Percentiles rank a stretch among this genome's conserved stretches.
Evolutionary conservation across 352 stramenopile species (phyloP).

Genomic region (Pythium apleroticum): DNA sequence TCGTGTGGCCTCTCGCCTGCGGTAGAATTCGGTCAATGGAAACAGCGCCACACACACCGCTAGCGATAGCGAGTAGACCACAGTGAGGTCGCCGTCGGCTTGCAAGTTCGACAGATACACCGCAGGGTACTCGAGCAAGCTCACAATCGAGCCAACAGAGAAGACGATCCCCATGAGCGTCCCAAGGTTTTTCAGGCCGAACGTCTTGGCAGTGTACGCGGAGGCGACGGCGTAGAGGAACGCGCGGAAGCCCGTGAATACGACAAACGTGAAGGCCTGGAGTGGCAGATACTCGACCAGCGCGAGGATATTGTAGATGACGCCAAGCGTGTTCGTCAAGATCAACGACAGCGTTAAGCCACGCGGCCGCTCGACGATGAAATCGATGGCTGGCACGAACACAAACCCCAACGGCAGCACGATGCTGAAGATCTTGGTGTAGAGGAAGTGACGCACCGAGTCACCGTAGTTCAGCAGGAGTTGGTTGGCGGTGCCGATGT

Average conservation of each 20-base stretch:
- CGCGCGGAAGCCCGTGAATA: conserved; percentile 83
- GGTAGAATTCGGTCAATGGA: conserved; percentile 46
- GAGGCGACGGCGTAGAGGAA: conserved; percentile 87
- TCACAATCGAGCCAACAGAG: conserved; percentile 68
- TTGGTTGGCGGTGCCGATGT: conserved; percentile 86
- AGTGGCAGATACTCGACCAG: conserved; percentile 62
- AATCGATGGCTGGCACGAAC: conserved; percentile 82
- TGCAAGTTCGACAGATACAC: conserved; percentile 66
- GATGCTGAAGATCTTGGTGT: conserved; percentile 86
- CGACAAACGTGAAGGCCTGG: conserved; percentile 65
- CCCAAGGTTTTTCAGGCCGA: conserved; percentile 80
- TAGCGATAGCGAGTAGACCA: conserved; percentile 53
- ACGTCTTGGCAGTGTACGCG: conserved; percentile 83
- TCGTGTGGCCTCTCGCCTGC: conserved; percentile 31
- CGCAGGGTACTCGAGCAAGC: conserved; percentile 73
- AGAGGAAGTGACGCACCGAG: conserved; percentile 50
- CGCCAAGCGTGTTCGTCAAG: conserved; percentile 67
- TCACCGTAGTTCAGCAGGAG: conserved; percentile 82
- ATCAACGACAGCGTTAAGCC: conserved; percentile 64
- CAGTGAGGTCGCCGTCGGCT: conserved; percentile 56
- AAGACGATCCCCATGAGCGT: conserved; percentile 85
- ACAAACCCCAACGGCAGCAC: conserved; percentile 79
- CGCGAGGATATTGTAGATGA: conserved; percentile 73
- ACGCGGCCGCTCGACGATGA: conserved; percentile 61
- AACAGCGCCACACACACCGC: conserved; percentile 54